Evolutionary conservation across 768 basidiomycete genomes (phyloP).

Genomic region (Boletus reticuloceps): DNA sequence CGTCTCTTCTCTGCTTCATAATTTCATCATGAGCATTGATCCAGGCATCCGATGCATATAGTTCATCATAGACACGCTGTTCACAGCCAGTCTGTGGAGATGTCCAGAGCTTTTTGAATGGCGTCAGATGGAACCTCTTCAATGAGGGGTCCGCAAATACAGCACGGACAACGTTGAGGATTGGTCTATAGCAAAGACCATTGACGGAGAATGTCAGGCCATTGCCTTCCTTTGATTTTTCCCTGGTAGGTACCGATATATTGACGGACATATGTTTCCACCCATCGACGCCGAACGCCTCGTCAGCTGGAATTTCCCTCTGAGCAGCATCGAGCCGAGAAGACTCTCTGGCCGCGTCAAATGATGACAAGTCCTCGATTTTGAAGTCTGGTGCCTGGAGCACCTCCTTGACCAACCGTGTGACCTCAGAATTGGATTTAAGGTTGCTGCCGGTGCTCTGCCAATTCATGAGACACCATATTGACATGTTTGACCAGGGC

Average conservation of each 20-base stretch:
- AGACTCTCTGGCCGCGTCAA: background rate
- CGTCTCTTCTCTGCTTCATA: too few relatives aligned
- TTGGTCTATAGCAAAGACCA: background rate
- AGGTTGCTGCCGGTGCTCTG: background rate
- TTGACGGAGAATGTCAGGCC: background rate
- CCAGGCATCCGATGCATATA: too few relatives aligned
- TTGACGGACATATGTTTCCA: background rate
- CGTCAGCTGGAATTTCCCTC: background rate
- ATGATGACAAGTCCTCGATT: background rate
- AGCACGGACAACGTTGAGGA: background rate
- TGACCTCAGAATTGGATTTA: background rate
- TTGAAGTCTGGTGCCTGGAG: too few relatives aligned
- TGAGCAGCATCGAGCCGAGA: background rate
- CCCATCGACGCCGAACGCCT: background rate
- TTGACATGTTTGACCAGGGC: background rate
- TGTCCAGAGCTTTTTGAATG: too few relatives aligned
- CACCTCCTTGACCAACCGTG: background rate
- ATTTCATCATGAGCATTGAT: too few relatives aligned
- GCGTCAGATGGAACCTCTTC: too few relatives aligned
- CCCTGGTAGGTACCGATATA: background rate
- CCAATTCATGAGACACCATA: background rate
- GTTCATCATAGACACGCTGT: too few relatives aligned
- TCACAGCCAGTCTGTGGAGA: too few relatives aligned
- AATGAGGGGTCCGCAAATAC: too few relatives aligned
- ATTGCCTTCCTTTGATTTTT: background rate